phyloP scores from a whole-genome alignment of 768 basidiomycete species.

The Pleurotus salmoneostramineus region DNA sequence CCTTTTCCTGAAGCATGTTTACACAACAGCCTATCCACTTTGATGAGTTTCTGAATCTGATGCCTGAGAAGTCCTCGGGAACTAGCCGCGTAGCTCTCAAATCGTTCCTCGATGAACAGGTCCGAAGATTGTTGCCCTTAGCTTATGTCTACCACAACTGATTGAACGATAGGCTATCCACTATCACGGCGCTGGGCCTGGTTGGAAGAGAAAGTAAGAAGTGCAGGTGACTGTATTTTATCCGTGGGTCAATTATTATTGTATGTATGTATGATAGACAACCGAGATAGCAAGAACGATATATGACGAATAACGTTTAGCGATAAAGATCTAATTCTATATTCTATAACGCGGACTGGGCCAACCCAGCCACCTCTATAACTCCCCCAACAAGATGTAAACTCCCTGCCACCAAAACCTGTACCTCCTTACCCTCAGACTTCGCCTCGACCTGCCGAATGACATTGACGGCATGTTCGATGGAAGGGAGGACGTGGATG shows the following conservation, averaged over 20 bases:
- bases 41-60: slow-evolving; percentile 44
- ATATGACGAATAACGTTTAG: background rate
- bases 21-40: slow-evolving; percentile 52
- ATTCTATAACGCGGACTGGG: slow-evolving; percentile 57
- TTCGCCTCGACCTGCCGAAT: slow-evolving; percentile 42
- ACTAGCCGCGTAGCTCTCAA: slow-evolving; percentile 37
- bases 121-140: slow-evolving; percentile 14
- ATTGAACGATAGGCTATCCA: slow-evolving; percentile 37
- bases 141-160: no score
- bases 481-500: slow-evolving; percentile 79
- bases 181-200: slow-evolving; percentile 39
- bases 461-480: slow-evolving; percentile 81
- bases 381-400: slow-evolving; percentile 92
- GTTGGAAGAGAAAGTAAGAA: slow-evolving; percentile 17
- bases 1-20: background rate
- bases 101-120: slow-evolving; percentile 55
- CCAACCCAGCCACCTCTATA: slow-evolving; percentile 84
- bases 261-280: slow-evolving; percentile 8
- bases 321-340: background rate
- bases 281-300: background rate
- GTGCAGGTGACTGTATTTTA: background rate
- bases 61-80: slow-evolving; percentile 25
- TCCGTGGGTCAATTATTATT: background rate
- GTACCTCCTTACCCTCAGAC: slow-evolving; percentile 20
- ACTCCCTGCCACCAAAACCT: slow-evolving; percentile 89